Evolutionary conservation across 1,284 basidiomycete genomes (phyloP).

Genomic region (Malassezia obtusa): DNA sequence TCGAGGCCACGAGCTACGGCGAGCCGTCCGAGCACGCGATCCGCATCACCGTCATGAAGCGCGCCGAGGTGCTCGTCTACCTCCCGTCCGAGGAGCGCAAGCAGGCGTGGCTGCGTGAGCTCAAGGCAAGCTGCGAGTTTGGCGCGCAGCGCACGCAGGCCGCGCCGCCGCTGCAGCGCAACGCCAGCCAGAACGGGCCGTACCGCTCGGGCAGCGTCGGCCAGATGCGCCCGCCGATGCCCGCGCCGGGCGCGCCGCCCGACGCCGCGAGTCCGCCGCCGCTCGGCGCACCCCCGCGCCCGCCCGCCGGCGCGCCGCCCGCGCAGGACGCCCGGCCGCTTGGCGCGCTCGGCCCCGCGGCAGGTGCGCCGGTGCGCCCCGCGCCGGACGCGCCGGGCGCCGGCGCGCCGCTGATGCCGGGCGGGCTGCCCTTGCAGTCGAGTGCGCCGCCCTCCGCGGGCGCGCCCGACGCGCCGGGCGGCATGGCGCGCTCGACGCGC

Average conservation of each 20-base stretch:
- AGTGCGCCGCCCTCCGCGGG: not conserved
- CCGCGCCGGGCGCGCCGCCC: not conserved
- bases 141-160: constrained; percentile 48
- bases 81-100: constrained; percentile 55
- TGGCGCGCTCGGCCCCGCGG: too few relatives aligned
- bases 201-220: not conserved
- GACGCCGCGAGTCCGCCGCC: too few relatives aligned
- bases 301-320: too few relatives aligned
- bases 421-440: not conserved
- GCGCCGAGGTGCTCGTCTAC: constrained; percentile 68
- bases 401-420: not conserved
- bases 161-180: not conserved
- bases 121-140: constrained; percentile 74
- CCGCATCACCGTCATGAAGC: constrained; percentile 73
- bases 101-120: constrained; percentile 62
- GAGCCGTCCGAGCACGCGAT: constrained; percentile 55
- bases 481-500: not conserved
- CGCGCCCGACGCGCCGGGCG: not conserved
- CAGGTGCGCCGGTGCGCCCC: too few relatives aligned
- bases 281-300: too few relatives aligned
- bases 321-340: too few relatives aligned
- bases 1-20: constrained; percentile 55
- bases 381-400: not conserved
- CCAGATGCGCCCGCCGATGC: not conserved
- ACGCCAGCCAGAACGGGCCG: not conserved